phyloP scores from a whole-genome alignment of 768 basidiomycete genomes.

The Artomyces pyxidatus region DNA sequence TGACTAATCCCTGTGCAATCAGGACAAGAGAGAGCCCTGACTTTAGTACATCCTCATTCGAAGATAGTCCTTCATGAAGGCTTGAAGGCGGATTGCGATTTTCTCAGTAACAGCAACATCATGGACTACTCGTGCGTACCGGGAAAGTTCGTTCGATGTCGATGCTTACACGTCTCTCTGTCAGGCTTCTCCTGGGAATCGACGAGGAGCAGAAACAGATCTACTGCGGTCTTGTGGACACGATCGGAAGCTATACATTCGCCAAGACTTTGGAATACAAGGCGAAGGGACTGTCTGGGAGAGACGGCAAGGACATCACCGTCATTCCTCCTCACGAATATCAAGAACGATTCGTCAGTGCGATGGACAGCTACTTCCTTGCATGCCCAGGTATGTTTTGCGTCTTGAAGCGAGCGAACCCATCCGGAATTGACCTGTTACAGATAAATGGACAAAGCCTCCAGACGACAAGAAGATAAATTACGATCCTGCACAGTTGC shows the following conservation, averaged over 20 bases:
- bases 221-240: conserved; percentile 75
- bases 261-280: conserved; percentile 84
- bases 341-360: conserved; percentile 64
- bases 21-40: conserved; percentile 61
- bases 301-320: conserved; percentile 65
- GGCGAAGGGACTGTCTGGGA: conserved; percentile 55
- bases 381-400: conserved; percentile 57
- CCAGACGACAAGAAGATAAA: conserved; percentile 23
- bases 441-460: conserved; percentile 33
- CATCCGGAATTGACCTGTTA: neutral
- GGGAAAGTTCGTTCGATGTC: no score
- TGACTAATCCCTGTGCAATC: neutral
- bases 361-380: conserved; percentile 68
- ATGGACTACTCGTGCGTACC: conserved; percentile 77
- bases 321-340: conserved; percentile 78
- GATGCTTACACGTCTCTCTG: neutral
- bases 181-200: conserved; percentile 66
- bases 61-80: conserved; percentile 66
- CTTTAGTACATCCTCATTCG: conserved; percentile 64
- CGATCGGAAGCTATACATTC: conserved; percentile 80
- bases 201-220: conserved; percentile 61
- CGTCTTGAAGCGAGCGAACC: neutral
- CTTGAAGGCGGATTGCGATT: conserved; percentile 63
- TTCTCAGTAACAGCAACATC: conserved; percentile 65
- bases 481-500: conserved; percentile 21